Evolutionary conservation across 768 basidiomycete genomes (phyloP).

Genomic region (Cubamyces sp.): DNA sequence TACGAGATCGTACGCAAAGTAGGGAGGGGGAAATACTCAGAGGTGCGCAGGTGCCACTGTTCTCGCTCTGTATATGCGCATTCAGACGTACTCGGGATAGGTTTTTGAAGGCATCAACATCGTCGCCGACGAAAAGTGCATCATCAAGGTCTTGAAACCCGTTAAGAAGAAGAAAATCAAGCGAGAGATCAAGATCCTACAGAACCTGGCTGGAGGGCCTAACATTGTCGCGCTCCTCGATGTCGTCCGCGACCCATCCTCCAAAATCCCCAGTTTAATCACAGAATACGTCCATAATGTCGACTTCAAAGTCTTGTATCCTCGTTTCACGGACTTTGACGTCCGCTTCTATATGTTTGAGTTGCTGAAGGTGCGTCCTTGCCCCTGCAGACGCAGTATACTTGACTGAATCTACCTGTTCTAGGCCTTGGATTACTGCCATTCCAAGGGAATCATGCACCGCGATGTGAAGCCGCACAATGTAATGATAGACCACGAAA

Average conservation of each 20-base stretch:
- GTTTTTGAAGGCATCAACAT: conserved; percentile 95
- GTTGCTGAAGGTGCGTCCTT: conserved; percentile 76
- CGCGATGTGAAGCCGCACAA: conserved; percentile 99
- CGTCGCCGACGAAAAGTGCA: conserved; percentile 90
- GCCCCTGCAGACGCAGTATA: background rate
- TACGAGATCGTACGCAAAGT: conserved; percentile 98
- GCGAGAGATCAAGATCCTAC: conserved; percentile 97
- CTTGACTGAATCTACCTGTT: background rate
- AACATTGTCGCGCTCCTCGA: conserved; percentile 93
- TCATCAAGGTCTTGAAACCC: conserved; percentile 98
- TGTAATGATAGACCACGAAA: conserved; percentile 99
- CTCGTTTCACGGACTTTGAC: conserved; percentile 93
- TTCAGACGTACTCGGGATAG: conserved; percentile 39
- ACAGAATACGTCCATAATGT: conserved; percentile 98
- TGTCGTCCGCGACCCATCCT: conserved; percentile 93
- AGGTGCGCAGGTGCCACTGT: conserved; percentile 51
- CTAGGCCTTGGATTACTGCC: conserved; percentile 94
- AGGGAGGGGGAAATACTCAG: conserved; percentile 93
- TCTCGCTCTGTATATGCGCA: background rate
- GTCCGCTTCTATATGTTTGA: conserved; percentile 97
- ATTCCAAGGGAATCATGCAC: conserved; percentile 99
- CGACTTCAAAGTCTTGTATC: conserved; percentile 96
- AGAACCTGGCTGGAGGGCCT: conserved; percentile 94
- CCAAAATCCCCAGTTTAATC: conserved; percentile 95
- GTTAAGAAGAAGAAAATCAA: conserved; percentile 99